Percentiles rank a stretch among this genome's conserved stretches.
Evolutionary conservation across 139 green algal species (phyloP).

Genomic region (Picochlorum sp.): DNA sequence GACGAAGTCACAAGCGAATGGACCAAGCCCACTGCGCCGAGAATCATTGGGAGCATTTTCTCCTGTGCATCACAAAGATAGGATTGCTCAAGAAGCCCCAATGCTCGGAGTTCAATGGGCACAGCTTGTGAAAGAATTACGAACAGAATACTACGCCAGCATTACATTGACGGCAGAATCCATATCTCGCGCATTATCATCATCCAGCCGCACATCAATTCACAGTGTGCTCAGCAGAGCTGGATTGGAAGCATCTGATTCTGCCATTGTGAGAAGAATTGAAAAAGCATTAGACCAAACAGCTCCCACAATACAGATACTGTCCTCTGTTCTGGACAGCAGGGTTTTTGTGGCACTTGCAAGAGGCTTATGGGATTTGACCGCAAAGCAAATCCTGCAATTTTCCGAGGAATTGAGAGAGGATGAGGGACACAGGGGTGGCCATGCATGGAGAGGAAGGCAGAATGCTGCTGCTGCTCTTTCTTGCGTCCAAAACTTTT

Average conservation of each 20-base stretch:
- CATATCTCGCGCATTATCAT: constrained; percentile 30
- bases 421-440: constrained; percentile 8
- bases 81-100: constrained; percentile 21
- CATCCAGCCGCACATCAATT: constrained; percentile 8
- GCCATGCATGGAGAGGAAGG: constrained; percentile 39
- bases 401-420: constrained; percentile 46
- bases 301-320: constrained; percentile 31
- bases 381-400: constrained; percentile 40
- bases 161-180: constrained; percentile 37
- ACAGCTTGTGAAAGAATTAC: constrained; percentile 54
- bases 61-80: constrained; percentile 8
- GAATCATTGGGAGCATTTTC: neutral
- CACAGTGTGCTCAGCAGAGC: constrained; percentile 29
- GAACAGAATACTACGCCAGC: constrained; percentile 42
- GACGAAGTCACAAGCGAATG: constrained; percentile 3
- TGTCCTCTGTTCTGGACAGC: constrained; percentile 34
- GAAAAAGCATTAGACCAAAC: constrained; percentile 31
- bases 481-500: constrained; percentile 41
- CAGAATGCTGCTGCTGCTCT: constrained; percentile 39
- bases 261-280: constrained; percentile 7
- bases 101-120: constrained; percentile 48
- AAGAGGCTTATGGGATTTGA: constrained; percentile 50
- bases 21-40: neutral
- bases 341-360: constrained; percentile 45
- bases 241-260: constrained; percentile 21